phyloP scores from a whole-genome alignment of 78 protist genomes.

The Bigelowiella natans region DNA sequence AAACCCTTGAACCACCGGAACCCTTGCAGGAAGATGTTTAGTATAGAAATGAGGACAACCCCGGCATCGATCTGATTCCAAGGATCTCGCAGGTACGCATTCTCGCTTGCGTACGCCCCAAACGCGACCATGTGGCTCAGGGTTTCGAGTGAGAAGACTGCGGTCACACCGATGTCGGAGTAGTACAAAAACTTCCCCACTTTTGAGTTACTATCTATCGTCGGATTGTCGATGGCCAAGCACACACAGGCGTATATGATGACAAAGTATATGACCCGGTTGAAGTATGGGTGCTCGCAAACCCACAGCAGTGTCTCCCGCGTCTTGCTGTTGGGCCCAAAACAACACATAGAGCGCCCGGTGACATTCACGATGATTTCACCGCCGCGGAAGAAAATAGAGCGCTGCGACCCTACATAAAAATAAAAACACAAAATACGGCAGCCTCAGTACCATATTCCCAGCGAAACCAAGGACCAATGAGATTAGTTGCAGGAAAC shows the following conservation, averaged over 20 bases:
- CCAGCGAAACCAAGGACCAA: too few species aligned
- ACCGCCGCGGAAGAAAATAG: too few species aligned
- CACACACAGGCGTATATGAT: background rate
- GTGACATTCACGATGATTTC: too few species aligned
- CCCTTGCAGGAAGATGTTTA: background rate
- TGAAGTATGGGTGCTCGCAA: too few species aligned
- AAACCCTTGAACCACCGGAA: background rate
- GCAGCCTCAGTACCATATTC: too few species aligned
- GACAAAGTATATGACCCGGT: background rate
- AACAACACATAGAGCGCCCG: too few species aligned
- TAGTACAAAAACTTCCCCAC: background rate
- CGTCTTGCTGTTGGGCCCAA: too few species aligned
- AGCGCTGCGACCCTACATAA: too few species aligned
- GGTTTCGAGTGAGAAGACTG: background rate
- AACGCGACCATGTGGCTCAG: background rate
- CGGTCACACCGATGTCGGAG: background rate
- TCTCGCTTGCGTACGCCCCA: background rate
- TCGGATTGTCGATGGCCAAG: background rate
- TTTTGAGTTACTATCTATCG: too few species aligned
- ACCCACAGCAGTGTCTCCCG: too few species aligned
- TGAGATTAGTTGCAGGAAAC: too few species aligned
- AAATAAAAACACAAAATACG: too few species aligned
- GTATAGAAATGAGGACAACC: background rate
- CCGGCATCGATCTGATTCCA: background rate
- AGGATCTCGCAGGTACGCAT: background rate